Conservation (phyloP, 192 early-diverging fungal species). For the Coemansia sp. region DNA sequence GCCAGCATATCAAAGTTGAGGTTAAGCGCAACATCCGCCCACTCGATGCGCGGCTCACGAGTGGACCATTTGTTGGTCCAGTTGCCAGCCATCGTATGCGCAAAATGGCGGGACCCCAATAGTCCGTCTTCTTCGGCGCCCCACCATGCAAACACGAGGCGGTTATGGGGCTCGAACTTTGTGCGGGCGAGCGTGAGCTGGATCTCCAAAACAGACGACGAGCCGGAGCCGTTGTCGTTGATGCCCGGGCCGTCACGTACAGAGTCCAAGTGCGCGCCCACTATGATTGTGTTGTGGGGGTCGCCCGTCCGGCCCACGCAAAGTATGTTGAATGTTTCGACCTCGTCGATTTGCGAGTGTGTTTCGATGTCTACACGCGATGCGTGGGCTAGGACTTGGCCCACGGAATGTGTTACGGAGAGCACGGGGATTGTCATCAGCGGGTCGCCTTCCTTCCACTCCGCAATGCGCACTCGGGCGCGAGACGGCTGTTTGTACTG, state of each 20-base stretch:
- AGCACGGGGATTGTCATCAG: slow-evolving; percentile 61
- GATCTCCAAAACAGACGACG: slow-evolving; percentile 59
- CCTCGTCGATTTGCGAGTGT: slow-evolving; percentile 52
- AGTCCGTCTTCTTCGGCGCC: slow-evolving; percentile 70
- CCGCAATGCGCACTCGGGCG: slow-evolving; percentile 55
- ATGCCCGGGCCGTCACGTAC: slow-evolving; percentile 68
- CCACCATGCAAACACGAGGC: slow-evolving; percentile 73
- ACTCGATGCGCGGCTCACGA: slow-evolving; percentile 26
- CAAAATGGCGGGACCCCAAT: slow-evolving; percentile 62
- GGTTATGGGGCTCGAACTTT: slow-evolving; percentile 51
- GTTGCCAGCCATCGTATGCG: slow-evolving; percentile 47
- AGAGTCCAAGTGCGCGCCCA: slow-evolving; percentile 68
- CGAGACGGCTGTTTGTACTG: slow-evolving; percentile 47
- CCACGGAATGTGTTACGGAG: slow-evolving; percentile 57
- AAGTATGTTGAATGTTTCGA: slow-evolving; percentile 63
- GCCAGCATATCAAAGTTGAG: slow-evolving; percentile 75
- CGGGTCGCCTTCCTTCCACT: slow-evolving; percentile 67
- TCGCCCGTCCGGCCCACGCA: slow-evolving; percentile 55
- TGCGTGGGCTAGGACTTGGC: slow-evolving; percentile 42
- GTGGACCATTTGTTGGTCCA: slow-evolving; percentile 46
- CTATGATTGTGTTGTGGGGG: slow-evolving; percentile 52
- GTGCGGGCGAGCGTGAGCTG: slow-evolving; percentile 53
- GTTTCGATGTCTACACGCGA: slow-evolving; percentile 51
- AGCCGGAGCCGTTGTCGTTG: slow-evolving; percentile 69
- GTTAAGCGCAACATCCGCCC: slow-evolving; percentile 56